Base-by-base conservation (phyloP, 306 rosid species). In the Corylus avellana region DNA sequence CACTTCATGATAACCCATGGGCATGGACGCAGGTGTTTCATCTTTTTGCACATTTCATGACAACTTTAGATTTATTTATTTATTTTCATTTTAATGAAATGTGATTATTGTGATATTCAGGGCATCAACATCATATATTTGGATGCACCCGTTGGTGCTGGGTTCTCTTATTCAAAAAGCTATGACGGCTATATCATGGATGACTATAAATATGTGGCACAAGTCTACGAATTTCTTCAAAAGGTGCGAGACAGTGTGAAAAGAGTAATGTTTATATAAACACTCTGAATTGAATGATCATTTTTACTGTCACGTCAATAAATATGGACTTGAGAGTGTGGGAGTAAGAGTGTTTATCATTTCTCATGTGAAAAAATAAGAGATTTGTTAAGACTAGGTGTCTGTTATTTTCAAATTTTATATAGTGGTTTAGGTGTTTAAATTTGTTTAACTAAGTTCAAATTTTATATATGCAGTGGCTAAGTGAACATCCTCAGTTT, bases 21-120 rank as follows among this genome's bases (percentile, higher is more conserved):
- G 18, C 75, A 58, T 79, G 82, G 82, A 79, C 82, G 10, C 32
- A 78, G 82, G 82, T 71, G 12, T 29, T 32, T 32, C 35, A 32
- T 32, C 35, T 32, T 32, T 32, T 32, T 32, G 35, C 35, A 32
- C 35, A 22, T 32, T 64, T 16, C 14, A 35, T 13, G 14, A 12
- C 25, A 5, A 3, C 46, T 64, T 22, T 22, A 22, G 35, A 32
- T 32, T 64, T 2, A 13, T 9, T 5, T 32, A 14, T 66, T 66
- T 2, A 2, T 66, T 37, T 37, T 18, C 12, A 7, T 16, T 9
- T 35, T 14, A 16, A 8, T 17, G 1, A 64, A 35, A 35, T 7
- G 20, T 22, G 25, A 22, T 35, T 10, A 17, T 64, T n/a, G 13
- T 35, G 70, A 7, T 64, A 35, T 64, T 7, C 48, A 64, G 70